Conservation (phyloP, 148 eudicot genomes). For the Fagopyrum tataricum region DNA sequence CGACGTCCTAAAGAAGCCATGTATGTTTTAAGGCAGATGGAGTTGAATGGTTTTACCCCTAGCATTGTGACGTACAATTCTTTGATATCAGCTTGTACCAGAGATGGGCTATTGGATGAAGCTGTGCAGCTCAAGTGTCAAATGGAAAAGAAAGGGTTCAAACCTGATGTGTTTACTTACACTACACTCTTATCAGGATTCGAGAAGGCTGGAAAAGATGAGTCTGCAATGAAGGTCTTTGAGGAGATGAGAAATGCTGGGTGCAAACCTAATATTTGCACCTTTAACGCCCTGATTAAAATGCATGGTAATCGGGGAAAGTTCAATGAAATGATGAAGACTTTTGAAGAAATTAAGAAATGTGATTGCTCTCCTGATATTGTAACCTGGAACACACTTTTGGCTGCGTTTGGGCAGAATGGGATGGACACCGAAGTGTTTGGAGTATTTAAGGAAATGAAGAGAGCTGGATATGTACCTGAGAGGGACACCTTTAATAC, state of each 20-base stretch:
- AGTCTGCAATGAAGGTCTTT: constrained; percentile 73
- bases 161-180: constrained; percentile 81
- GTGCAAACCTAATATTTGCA: constrained; percentile 77
- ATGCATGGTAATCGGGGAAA: constrained; percentile 84
- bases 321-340: constrained; percentile 77
- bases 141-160: constrained; percentile 70
- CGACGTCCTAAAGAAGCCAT: constrained; percentile 70
- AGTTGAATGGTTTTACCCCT: constrained; percentile 49
- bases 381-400: constrained; percentile 88
- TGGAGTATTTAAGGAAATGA: constrained; percentile 73
- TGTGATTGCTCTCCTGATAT: constrained; percentile 70
- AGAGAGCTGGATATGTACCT: constrained; percentile 72
- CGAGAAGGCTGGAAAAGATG: constrained; percentile 90
- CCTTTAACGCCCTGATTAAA: constrained; percentile 78
- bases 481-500: constrained; percentile 92
- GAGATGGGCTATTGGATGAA: constrained; percentile 65
- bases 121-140: constrained; percentile 62
- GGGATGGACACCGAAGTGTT: constrained; percentile 76
- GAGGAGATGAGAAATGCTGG: constrained; percentile 75
- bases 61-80: constrained; percentile 80
- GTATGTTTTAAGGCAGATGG: constrained; percentile 76
- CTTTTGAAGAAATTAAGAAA: constrained; percentile 68
- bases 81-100: constrained; percentile 70
- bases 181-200: constrained; percentile 85
- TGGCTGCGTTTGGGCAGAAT: constrained; percentile 83